Evolutionary conservation across 306 rosid genomes (phyloP), one percentile per base, ranked within the genome.

Genomic region (Vigna reflexopilosa): DNA sequence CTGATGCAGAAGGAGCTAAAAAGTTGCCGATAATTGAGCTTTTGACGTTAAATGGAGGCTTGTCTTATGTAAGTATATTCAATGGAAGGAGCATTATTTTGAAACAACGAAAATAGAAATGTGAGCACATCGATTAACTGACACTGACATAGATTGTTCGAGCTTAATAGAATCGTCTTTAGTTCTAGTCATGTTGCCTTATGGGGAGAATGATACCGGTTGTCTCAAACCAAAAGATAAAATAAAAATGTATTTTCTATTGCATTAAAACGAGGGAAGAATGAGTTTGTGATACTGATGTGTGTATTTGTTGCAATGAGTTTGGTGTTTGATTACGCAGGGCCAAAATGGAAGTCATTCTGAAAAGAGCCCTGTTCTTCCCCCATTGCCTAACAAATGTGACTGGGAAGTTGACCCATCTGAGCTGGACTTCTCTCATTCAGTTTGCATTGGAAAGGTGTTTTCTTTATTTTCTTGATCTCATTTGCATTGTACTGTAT

Each of bases 351-450:
- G 98, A 79, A 93, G 98, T 73, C 98, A 93, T 84, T 90, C 77
- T 59, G 98, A 90, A 72, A 85, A 79, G 9, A 88, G 77, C 81
- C 90, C 93, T 13, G 92, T 93, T 77, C 84, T 83, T 14, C 98
- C 97, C 38, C 98, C 98, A 36, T 84, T 82, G 84, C 96, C 98
- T 9, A 91, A 88, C 86, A 93, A 91, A 89, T 91, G 98, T 83
- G 98, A 93, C 86, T 93, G 98, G 98, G 98, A 93, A 77, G 91
- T 93, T 69, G 97, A 93, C 20, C 98, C 98, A 70, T 47, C 91
- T 19, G 98, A 93, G 88, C 90, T 93, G 61, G 98, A 93, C 81
- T 93, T 93, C 84, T 83, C 98, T 14, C 84, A 64, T 80, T 93
- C 96, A n/a, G 69, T 76, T 70, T 84, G 89, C 15, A 91, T 93